Conservation (phyloP, 192 early-diverging fungal genomes). For the Glomus cerebriforme region DNA sequence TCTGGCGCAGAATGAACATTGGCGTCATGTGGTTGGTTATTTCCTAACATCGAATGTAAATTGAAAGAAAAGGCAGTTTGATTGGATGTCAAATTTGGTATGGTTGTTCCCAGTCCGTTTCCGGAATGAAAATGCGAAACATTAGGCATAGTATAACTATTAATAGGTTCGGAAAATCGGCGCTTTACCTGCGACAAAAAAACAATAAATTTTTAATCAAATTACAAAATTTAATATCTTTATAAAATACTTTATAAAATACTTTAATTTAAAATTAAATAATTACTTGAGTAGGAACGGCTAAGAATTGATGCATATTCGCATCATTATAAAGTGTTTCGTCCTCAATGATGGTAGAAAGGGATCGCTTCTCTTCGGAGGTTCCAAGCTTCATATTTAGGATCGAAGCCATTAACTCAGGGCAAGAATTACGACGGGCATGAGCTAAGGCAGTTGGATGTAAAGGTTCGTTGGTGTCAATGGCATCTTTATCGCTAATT, state of each 20-base stretch:
- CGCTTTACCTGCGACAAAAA: background rate
- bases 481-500: constrained; percentile 13
- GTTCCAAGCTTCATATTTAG: constrained; percentile 18
- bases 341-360: constrained; percentile 29
- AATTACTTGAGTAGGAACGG: constrained; percentile 15
- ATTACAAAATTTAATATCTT: background rate
- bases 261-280: background rate
- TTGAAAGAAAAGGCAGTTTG: constrained; percentile 8
- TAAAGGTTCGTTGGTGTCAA: constrained; percentile 9
- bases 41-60: background rate
- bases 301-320: constrained; percentile 21
- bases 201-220: background rate
- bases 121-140: constrained; percentile 4
- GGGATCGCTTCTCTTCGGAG: constrained; percentile 6
- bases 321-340: constrained; percentile 28
- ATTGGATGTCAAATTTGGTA: background rate
- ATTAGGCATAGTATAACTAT: constrained; percentile 16
- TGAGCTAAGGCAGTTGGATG: background rate
- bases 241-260: background rate
- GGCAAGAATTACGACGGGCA: constrained; percentile 30
- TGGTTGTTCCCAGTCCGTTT: constrained; percentile 3
- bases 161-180: constrained; percentile 28
- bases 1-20: constrained; percentile 12
- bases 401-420: constrained; percentile 28
- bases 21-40: constrained; percentile 4